Base-by-base conservation (phyloP, 352 stramenopile genomes). In the Phytopythium vexans region DNA sequence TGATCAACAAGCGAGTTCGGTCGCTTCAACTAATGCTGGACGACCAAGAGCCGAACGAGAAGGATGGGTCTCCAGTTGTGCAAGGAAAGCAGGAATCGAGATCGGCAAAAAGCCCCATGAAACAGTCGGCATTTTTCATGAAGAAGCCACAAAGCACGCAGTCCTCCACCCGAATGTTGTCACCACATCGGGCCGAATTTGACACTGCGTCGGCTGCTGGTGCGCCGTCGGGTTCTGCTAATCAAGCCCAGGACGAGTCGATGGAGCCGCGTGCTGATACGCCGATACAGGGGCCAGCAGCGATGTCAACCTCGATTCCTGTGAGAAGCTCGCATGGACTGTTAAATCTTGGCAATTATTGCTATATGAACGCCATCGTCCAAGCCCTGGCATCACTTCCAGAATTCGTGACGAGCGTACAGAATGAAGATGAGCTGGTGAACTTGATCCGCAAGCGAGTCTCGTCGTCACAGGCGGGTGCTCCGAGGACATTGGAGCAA, bases 351-450 rank as follows among this genome's bases (percentile, higher is more conserved):
- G 95, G 95, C 50, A 93, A 96, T 56, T 93, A 88, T 53, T 96
- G 86, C 66, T 96, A 96, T 60, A 94, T 98, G 77, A 98, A 98
- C 65, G 86, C 88, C 10, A 98, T 98, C 21, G 56, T 98, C 8
- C 86, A 95, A 48, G 75, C 86, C 3, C 56, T 95, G 11, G 71
- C 83, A 11, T 69, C 71, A n/a, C 49, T 95, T 35, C 79, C 82
- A 21, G 80, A 74, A 6, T 95, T 95, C 49, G 57, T 78, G 9
- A 52, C 56, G 6, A 61, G 61, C 46, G 39, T 89, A 12, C 62
- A 78, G 51, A 66, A 82, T 9, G 68, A 86, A 41, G 79, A 87
- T 8, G 82, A 72, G 48, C 32, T 91, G 12, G 27, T 90, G 11
- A 66, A 62, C 27, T 64, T 88, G 9, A 84, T 93, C 21, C 69